Percentiles rank a stretch among this genome's conserved stretches.
Evolutionary conservation across 2,329 filamentous ascomycete species (phyloP).

Genomic region (Corniculantispora saksenae): DNA sequence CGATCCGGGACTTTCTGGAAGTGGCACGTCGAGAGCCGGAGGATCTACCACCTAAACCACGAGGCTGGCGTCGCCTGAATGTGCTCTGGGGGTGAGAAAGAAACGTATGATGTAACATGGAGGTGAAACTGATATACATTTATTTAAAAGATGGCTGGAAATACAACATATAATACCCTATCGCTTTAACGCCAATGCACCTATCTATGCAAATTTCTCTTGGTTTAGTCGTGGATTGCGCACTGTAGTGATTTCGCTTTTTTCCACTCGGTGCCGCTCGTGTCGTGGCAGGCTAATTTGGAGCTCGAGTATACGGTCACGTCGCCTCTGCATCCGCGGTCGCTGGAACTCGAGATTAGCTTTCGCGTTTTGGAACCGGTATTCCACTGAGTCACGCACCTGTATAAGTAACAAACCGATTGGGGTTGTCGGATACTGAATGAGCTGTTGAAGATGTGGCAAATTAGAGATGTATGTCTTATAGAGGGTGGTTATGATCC

Average conservation of each 20-base stretch:
- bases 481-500: not conserved
- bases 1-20: slow-evolving; percentile 24
- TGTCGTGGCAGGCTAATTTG: not conserved
- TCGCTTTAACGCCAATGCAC: not conserved
- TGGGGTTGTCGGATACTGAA: not conserved
- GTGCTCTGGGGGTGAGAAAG: slow-evolving; percentile 21
- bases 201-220: not conserved
- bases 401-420: not conserved
- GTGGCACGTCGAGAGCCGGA: slow-evolving; percentile 22
- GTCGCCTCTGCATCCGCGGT: not conserved
- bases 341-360: not conserved
- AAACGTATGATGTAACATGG: not conserved
- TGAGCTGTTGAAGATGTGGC: not conserved
- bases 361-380: not conserved
- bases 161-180: not conserved
- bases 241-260: not conserved
- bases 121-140: not conserved
- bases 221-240: not conserved
- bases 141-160: too few species aligned
- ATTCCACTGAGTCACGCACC: not conserved
- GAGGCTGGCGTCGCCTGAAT: slow-evolving; percentile 24
- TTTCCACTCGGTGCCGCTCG: not conserved
- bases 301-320: not conserved
- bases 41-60: slow-evolving; percentile 4
- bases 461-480: not conserved